Evolutionary conservation across 768 basidiomycete species (phyloP), one percentile per base, ranked within the genome.

Genomic region (Amanita exitialis): DNA sequence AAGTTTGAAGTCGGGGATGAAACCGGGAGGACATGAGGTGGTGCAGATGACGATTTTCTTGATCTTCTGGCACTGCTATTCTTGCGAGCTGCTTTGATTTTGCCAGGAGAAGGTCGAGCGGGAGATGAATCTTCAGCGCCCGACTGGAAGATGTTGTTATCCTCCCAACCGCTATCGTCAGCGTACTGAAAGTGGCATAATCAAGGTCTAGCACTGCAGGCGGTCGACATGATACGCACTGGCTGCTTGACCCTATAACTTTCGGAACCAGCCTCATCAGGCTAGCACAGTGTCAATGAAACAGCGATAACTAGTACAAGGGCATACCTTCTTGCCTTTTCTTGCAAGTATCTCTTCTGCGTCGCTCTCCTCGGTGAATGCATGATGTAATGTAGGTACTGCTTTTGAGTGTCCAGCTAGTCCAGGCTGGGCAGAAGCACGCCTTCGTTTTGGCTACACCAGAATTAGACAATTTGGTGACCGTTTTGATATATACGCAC

Each of bases 91-190:
- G 64, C 56, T 65, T 74, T 73, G 49, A 70, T 57, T 56, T 71
- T 66, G 53, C 67, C 53, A 41, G 82, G 83, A 4, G 82, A 77
- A 32, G 83, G 80, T 15, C 82, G 82, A 8, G 62, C 65, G 30
- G 89, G 88, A 12, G 87, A 90, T 6, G 87, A 87, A n/a, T 84
- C 86, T 58, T 91, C 89, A 4, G 84, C 83, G n/a, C 87, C 89
- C 7, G 87, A 90, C 61, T 92, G 89, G 63, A 92, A 92, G 25
- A 90, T 79, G 56, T 92, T 91, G 60, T 89, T 90, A 56, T 90
- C 89, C 60, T 91, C 89, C 88, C 89, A 91, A 30, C 86, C 87
- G 58, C 87, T 90, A 48, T 88, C 86, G 35, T 86, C 83, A 23
- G 62, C 68, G 16, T 54, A 48, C 54, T 53, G 47, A 21, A 52